Base-by-base conservation (phyloP, 352 stramenopile species). In the Aphanomyces cochlioides region DNA sequence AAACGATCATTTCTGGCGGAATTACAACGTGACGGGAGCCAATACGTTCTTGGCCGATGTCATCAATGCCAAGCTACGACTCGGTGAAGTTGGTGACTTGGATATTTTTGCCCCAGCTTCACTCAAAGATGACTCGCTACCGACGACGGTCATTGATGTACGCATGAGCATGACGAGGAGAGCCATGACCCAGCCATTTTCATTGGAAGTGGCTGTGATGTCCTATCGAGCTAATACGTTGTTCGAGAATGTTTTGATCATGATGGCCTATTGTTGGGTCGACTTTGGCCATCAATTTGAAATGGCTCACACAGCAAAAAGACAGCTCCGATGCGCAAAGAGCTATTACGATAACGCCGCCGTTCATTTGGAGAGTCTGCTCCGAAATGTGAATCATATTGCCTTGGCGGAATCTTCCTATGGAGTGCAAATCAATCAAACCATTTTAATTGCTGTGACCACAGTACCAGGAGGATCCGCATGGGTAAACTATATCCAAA, bases 211-310 rank as follows among this genome's bases (percentile, higher is more conserved):
- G 17, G 50, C 17, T 21, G 36, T 58, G 8, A 17, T 19, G 8
- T 17, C 50, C 17, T 36, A 37, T 17, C 50, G 50, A 36, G 17
- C 50, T 1, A 19, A 58, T 19, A 8, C 54, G 21, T 40, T 37
- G 6, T n/a, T 17, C 54, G n/a, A 61, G 28, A 41, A 19, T 7
- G 21, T 40, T 10, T 7, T 40, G 13, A 5, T 37, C 5, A 19
- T 61, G 17, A 70, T 50, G 17, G n/a, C 43, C 6, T 69, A 69
- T 34, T 69, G 63, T 17, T 69, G 64, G 64, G 43, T 61, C 40
- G 64, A 63, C 21, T 45, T 70, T 7, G 5, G 28, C 47, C 47
- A 36, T 7, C 15, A 8, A 10, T 70, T 43, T 3, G 45, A 54
- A 19, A 7, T 70, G 15, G 64, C 64, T 2, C 64, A 70, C 17